Percentiles rank a stretch among this genome's conserved stretches.
Evolutionary conservation across 768 basidiomycete species (phyloP).

Genomic region (Cystofilobasidium macerans): DNA sequence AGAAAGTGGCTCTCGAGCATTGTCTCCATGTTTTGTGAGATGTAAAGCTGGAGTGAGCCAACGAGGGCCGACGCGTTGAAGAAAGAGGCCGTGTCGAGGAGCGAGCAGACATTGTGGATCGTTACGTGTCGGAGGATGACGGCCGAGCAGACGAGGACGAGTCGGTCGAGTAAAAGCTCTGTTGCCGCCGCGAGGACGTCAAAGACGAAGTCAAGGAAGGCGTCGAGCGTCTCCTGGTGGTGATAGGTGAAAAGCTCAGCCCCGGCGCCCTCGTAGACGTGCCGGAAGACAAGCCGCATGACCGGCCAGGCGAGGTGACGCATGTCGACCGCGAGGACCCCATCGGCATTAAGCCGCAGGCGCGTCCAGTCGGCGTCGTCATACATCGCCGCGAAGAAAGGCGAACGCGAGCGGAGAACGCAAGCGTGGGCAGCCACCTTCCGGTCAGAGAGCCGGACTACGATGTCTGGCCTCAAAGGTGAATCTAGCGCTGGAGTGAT

Average conservation of each 20-base stretch:
- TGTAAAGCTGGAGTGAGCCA: slow-evolving; percentile 63
- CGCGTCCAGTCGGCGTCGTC: slow-evolving; percentile 69
- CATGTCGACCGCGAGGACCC: slow-evolving; percentile 56
- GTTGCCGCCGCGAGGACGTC: slow-evolving; percentile 75
- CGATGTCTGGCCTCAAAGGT: slow-evolving; percentile 46
- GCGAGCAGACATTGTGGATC: slow-evolving; percentile 62
- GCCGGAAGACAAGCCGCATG: slow-evolving; percentile 64
- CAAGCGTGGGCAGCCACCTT: slow-evolving; percentile 57
- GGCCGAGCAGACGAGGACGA: slow-evolving; percentile 70
- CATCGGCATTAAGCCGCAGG: slow-evolving; percentile 48
- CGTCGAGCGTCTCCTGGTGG: slow-evolving; percentile 58
- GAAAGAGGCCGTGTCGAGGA: slow-evolving; percentile 71
- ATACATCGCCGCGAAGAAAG: slow-evolving; percentile 75
- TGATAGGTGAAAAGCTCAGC: slow-evolving; percentile 59
- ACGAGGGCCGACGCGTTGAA: slow-evolving; percentile 61
- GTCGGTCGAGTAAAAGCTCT: slow-evolving; percentile 74
- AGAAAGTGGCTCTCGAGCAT: slow-evolving; percentile 71
- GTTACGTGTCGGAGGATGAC: slow-evolving; percentile 58
- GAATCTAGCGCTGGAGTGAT: neutral
- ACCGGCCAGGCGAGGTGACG: slow-evolving; percentile 59
- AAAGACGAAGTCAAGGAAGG: slow-evolving; percentile 74
- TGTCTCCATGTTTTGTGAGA: slow-evolving; percentile 72
- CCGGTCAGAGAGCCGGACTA: slow-evolving; percentile 58
- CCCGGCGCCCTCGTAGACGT: slow-evolving; percentile 63
- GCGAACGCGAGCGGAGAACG: slow-evolving; percentile 68